A percentile compares a stretch with the other conserved stretches of the same genome.
Evolutionary conservation across 306 rosid genomes (phyloP).

Genomic region (Fagus sylvatica): DNA sequence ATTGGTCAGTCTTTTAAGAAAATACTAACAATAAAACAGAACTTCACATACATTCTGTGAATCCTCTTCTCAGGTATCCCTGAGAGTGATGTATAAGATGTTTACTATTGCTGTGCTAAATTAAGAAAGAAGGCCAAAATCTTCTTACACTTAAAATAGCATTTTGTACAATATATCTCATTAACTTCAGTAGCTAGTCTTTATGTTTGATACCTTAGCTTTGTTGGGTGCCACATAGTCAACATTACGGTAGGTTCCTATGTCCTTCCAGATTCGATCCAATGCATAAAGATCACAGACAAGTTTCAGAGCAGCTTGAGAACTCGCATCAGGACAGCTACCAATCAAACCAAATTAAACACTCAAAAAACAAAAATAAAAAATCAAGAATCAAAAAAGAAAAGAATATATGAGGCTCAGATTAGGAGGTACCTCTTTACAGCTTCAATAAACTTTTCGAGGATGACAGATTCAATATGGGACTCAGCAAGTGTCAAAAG

Average conservation of each 20-base stretch:
- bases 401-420: slow-evolving; percentile 12
- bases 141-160: background rate
- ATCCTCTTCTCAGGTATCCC: slow-evolving; percentile 3
- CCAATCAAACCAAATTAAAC: slow-evolving; percentile 22
- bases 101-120: background rate
- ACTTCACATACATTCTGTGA: background rate
- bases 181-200: background rate
- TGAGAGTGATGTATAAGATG: background rate
- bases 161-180: background rate
- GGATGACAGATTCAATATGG: slow-evolving; percentile 87
- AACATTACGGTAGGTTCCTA: slow-evolving; percentile 96
- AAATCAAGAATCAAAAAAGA: background rate
- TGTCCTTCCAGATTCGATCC: slow-evolving; percentile 94
- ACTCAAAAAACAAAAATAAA: slow-evolving; percentile 13
- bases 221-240: slow-evolving; percentile 96
- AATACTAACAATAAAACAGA: background rate
- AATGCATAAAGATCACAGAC: slow-evolving; percentile 91
- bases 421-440: slow-evolving; percentile 63
- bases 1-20: slow-evolving; percentile 11
- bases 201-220: slow-evolving; percentile 69
- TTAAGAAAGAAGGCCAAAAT: background rate
- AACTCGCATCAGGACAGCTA: slow-evolving; percentile 78
- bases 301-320: slow-evolving; percentile 86
- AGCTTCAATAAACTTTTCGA: slow-evolving; percentile 83
- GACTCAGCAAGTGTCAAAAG: slow-evolving; percentile 95